These are phyloP conservation scores for Filosporella fistucella DNA, from an alignment of 495 filamentous ascomycete species.

Conservation along the genomic window DNA sequence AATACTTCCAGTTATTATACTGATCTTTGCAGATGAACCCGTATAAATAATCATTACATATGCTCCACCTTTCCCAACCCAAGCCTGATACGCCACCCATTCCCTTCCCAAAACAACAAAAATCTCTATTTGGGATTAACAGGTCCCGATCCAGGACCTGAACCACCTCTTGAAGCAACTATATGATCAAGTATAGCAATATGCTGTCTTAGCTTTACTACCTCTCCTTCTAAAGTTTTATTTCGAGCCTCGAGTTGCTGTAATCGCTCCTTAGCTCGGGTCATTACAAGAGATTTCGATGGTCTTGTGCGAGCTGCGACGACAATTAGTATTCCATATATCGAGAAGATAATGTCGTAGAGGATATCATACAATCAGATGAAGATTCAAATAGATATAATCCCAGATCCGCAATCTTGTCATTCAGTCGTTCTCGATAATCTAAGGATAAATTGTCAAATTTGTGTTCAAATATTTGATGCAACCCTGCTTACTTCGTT, in stretches of 20 bases:
- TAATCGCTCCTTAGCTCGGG: conserved; percentile 10
- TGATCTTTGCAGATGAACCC: too few relatives aligned
- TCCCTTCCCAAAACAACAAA: too few relatives aligned
- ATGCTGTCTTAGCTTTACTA: conserved; percentile 10
- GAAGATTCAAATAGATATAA: conserved; percentile 11
- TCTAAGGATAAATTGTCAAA: neutral
- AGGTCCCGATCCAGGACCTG: too few relatives aligned
- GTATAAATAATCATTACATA: too few relatives aligned
- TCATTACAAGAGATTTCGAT: conserved; percentile 12
- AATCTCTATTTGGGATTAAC: too few relatives aligned
- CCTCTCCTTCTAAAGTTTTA: neutral
- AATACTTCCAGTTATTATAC: too few relatives aligned
- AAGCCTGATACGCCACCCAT: too few relatives aligned
- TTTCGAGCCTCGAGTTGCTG: conserved; percentile 6
- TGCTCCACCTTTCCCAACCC: too few relatives aligned
- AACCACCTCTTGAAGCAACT: too few relatives aligned
- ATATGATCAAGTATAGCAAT: conserved; percentile 14
- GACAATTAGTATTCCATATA: neutral
- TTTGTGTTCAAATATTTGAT: neutral
- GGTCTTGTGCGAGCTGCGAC: conserved; percentile 8
- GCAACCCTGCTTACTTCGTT: conserved; percentile 1
- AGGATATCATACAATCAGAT: conserved; percentile 8
- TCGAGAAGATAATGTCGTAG: neutral
- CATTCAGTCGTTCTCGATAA: conserved; percentile 14
- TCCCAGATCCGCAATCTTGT: conserved; percentile 11